Percentiles rank a stretch among this genome's conserved stretches.
These are phyloP conservation scores for Sungouiozyma ichnusensis DNA, from an alignment of 805 yeast species.

Conservation along the genomic window DNA sequence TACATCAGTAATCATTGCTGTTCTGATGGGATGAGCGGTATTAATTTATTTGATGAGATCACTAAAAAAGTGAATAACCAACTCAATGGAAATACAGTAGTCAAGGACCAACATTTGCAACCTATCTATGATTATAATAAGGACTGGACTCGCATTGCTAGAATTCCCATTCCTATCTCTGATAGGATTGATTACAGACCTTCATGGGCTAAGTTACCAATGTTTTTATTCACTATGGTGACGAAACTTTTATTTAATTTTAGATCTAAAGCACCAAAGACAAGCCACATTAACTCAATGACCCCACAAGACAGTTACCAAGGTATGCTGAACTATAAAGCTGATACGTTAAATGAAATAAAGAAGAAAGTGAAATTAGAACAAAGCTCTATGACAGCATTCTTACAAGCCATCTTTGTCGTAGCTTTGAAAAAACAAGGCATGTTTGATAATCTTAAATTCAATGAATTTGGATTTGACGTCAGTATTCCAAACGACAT, in stretches of 20 bases:
- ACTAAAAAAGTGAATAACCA: slow-evolving; percentile 4
- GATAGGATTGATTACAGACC: slow-evolving; percentile 16
- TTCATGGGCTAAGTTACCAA: slow-evolving; percentile 6
- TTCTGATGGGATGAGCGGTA: slow-evolving; percentile 18
- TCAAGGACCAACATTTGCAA: background rate
- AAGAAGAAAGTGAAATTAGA: slow-evolving; percentile 6
- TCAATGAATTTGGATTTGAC: slow-evolving; percentile 15
- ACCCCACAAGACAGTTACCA: slow-evolving; percentile 8
- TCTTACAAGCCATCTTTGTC: slow-evolving; percentile 18
- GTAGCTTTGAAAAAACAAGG: slow-evolving; percentile 13
- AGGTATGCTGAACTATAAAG: slow-evolving; percentile 7
- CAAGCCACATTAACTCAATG: slow-evolving; percentile 3
- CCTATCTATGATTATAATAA: slow-evolving; percentile 10
- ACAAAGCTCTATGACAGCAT: slow-evolving; percentile 18
- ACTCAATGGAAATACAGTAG: background rate
- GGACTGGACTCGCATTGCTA: slow-evolving; percentile 8
- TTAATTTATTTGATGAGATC: slow-evolving; percentile 17
- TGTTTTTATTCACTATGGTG: slow-evolving; percentile 8
- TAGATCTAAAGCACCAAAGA: slow-evolving; percentile 7
- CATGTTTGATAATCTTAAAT: slow-evolving; percentile 9
- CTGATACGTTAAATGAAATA: slow-evolving; percentile 7
- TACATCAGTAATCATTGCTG: slow-evolving; percentile 19
- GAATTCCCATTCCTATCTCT: slow-evolving; percentile 17
- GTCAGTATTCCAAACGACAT: slow-evolving; percentile 16
- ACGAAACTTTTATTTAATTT: slow-evolving; percentile 9